A percentile compares a stretch with the other conserved stretches of the same genome.
phyloP scores from a whole-genome alignment of 345 rosid genomes.

The Cardiospermum halicacabum region DNA sequence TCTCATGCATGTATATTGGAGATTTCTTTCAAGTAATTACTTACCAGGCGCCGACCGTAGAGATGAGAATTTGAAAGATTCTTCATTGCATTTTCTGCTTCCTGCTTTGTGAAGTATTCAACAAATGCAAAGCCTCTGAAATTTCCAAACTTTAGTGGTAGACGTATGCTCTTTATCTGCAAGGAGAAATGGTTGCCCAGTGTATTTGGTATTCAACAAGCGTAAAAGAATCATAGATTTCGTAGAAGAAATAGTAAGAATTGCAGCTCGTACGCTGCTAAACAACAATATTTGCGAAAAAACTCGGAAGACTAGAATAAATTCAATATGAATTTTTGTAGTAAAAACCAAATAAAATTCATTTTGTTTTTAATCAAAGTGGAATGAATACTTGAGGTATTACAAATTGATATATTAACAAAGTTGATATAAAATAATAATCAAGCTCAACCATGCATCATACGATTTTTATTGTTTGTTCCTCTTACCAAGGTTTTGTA shows the following conservation, averaged over 20 bases:
- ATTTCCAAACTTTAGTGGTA: conserved; percentile 75
- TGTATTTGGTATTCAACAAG: too few species aligned
- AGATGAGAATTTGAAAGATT: conserved; percentile 76
- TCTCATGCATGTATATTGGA: neutral
- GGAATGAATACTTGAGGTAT: too few species aligned
- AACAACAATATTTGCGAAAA: too few species aligned
- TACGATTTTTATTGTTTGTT: neutral
- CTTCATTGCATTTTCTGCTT: conserved; percentile 67
- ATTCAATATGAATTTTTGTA: too few species aligned
- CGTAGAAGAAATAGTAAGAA: too few species aligned
- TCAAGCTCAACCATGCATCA: conserved; percentile 1
- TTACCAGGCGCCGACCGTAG: conserved; percentile 88
- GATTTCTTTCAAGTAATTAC: conserved; percentile 6
- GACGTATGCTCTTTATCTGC: conserved; percentile 80
- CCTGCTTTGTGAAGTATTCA: conserved; percentile 87
- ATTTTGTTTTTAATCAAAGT: too few species aligned
- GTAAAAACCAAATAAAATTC: too few species aligned
- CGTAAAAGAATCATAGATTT: too few species aligned
- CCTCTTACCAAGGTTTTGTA: neutral
- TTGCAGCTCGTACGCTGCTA: too few species aligned
- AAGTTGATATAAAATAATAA: too few species aligned
- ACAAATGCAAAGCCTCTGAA: conserved; percentile 85
- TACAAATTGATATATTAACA: too few species aligned
- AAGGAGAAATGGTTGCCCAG: neutral
- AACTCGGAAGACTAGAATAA: too few species aligned